phyloP scores from a whole-genome alignment of 1,284 basidiomycete species.

The Cryptococcus jaspeensis region DNA sequence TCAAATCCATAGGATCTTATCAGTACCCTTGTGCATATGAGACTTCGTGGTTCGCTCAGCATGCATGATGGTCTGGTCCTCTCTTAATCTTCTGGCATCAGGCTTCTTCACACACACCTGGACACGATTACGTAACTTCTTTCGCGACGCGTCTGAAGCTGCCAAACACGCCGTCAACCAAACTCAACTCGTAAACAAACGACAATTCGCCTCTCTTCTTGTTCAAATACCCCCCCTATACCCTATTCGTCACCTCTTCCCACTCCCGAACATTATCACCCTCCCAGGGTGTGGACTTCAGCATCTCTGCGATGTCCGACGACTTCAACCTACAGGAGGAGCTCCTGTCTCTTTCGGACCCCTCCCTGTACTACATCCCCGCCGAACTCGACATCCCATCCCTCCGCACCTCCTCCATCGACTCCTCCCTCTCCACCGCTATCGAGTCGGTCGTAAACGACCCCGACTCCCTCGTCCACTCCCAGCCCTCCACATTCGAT shows the following conservation, averaged over 20 bases:
- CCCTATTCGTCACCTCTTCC: not conserved
- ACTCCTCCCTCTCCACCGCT: conserved; percentile 53
- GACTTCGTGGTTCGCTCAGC: no score
- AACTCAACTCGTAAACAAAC: conserved; percentile 9
- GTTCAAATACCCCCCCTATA: not conserved
- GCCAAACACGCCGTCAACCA: not conserved
- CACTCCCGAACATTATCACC: not conserved
- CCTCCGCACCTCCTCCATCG: conserved; percentile 54
- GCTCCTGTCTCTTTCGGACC: conserved; percentile 61
- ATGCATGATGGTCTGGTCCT: no score
- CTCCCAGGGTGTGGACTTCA: conserved; percentile 4
- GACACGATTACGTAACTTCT: conserved; percentile 1
- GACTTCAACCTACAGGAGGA: conserved; percentile 74
- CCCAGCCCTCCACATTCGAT: conserved; percentile 64
- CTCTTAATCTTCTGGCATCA: no score
- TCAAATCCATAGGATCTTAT: no score
- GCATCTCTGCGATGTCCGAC: conserved; percentile 28
- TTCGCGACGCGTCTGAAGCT: conserved; percentile 5
- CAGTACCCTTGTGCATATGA: no score
- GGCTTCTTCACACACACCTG: no score
- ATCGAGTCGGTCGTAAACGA: conserved; percentile 72
- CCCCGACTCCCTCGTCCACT: conserved; percentile 65
- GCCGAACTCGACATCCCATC: conserved; percentile 64
- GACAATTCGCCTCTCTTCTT: not conserved
- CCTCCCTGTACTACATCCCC: conserved; percentile 61